Base-by-base conservation (phyloP, 345 rosid species). In the Brassica incana region DNA sequence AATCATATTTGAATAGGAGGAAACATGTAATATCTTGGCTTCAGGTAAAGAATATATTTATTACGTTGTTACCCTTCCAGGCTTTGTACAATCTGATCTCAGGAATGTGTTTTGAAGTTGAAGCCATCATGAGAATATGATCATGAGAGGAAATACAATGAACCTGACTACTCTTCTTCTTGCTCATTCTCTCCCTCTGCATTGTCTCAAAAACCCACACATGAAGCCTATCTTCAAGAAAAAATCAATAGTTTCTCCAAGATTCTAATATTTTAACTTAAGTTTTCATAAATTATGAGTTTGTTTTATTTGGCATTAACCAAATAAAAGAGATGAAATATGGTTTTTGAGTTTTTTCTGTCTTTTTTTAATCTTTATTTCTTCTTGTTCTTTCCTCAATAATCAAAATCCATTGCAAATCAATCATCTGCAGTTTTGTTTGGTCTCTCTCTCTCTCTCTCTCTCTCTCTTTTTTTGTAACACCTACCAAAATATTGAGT, bases 51-150 rank as follows among this genome's bases (percentile, higher is more conserved):
- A 59, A 59, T 20, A 25, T 25, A 5, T 29, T 27, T 59, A 74
- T 80, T 82, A 95, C 97, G 82, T 95, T 95, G 92, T 95, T 95
- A 79, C 97, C 99, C 92, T 88, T 87, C 99, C 99, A 95, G 71
- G 84, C 83, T 87, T 89, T 89, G 84, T 92, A 90, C 18, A 88
- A 85, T 88, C 95, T 87, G 59, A 67, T 77, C 2, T 84, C 74
- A 64, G 83, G 1, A 64, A 75, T 80, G 62, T 69, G 79, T 69
- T 70, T 80, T 5, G 83, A 80, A 54, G 83, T 12, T 63, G 83
- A 80, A 65, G 83, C 80, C 69, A 73, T 75, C 80, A 80, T 76
- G 80, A 20, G 76, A 71, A 75, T 71, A 65, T 62, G 83, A 74
- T 75, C 76, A 71, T 11, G 58, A 80, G 83, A 69, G 61, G 83